Evolutionary conservation across 805 yeast species (phyloP).

Genomic region (Yarrowia sp.): DNA sequence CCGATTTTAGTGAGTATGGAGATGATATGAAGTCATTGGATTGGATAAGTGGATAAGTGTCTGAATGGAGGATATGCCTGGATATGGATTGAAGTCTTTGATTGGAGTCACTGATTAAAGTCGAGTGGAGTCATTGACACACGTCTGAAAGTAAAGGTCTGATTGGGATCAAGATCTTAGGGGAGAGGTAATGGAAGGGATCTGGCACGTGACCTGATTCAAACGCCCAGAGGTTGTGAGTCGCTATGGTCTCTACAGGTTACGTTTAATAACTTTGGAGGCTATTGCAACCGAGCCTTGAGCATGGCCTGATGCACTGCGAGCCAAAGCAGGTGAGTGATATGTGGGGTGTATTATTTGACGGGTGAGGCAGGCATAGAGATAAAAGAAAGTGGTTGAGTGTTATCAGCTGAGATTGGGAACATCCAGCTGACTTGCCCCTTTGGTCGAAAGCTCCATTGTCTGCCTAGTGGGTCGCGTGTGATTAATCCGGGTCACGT

Average conservation of each 20-base stretch:
- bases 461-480: no score
- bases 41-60: no score
- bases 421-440: no score
- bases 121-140: not conserved
- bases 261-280: no score
- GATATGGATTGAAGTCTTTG: no score
- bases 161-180: not conserved
- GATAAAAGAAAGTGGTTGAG: not conserved
- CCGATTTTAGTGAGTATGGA: conserved; percentile 36
- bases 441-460: no score
- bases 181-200: not conserved
- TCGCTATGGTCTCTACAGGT: no score
- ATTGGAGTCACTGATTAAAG: no score
- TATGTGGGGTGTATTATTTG: not conserved
- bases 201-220: conserved; percentile 5
- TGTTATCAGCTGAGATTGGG: no score
- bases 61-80: not conserved
- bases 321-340: conserved; percentile 4
- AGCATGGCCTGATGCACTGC: conserved; percentile 10
- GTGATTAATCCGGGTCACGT: no score
- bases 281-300: no score
- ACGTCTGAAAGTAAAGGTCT: not conserved
- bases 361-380: not conserved
- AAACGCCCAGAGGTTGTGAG: no score
- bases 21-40: not conserved